Evolutionary conservation across 129 eudicot genomes (phyloP).

Genomic region (Silybum marianum): DNA sequence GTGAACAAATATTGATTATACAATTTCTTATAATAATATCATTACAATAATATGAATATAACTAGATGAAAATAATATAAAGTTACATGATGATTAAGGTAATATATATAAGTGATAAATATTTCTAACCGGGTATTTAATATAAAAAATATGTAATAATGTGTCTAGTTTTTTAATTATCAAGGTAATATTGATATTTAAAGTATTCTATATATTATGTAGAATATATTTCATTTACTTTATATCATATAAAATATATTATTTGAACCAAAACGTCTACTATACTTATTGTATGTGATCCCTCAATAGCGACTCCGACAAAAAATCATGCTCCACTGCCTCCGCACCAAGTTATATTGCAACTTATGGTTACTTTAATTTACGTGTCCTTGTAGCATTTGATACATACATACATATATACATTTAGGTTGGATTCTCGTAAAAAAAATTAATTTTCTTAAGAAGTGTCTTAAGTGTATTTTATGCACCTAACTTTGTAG

Average conservation of each 20-base stretch:
- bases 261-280: neutral
- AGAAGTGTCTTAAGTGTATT: too few species aligned
- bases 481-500: too few species aligned
- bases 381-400: neutral
- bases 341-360: neutral
- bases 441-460: neutral
- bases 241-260: neutral
- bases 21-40: neutral
- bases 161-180: neutral
- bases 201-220: neutral
- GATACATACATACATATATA: neutral
- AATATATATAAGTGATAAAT: too few species aligned
- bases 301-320: neutral
- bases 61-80: neutral
- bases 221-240: neutral
- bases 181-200: neutral
- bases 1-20: neutral
- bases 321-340: neutral
- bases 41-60: neutral
- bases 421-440: neutral
- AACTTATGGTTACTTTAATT: neutral
- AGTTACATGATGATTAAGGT: too few species aligned
- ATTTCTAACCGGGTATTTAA: neutral
- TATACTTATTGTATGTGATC: neutral
- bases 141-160: neutral